Base-by-base conservation (phyloP, 1,284 basidiomycete genomes). In the Rhodotorula sp. region DNA sequence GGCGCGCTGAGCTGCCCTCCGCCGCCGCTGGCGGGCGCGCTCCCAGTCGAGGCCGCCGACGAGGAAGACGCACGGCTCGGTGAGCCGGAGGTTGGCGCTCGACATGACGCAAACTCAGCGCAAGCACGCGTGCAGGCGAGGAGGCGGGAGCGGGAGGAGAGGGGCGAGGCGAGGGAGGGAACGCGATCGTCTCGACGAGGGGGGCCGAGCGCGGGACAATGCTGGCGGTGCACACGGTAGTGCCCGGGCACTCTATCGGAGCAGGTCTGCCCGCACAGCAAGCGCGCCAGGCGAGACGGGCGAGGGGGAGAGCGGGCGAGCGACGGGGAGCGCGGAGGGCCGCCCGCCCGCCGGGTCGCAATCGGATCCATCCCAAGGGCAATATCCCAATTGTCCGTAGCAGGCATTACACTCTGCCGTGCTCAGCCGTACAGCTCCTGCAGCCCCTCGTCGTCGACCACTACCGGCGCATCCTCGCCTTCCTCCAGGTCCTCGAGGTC, bases 51-150 rank as follows among this genome's bases (percentile, higher is more conserved):
- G 69, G 5, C 71, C 66, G 34, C 84, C 84, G 66, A 88, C 86
- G 46, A 95, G 86, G 80, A 92, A 91, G 76, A 94, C 88, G 72
- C 91, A 90, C 13, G 90, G 88, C 81, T 94, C 92, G 0, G 90
- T 89, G 73, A 95, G 86, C 39, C 88, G 86, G 72, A 95, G 90
- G 62, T 82, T 84, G 25, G 70, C 70, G 62, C 32, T 63, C 39
- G 62, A 63, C 53, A 55, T 63, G 25, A 39, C 22, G 34, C 37
- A 39, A 13, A 3, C 17, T 29, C 9, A 7, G 12, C n/a, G 34
- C 10, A 27, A 8, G 12, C n/a, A 29, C 29, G 19, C 19, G 36
- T n/a, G n/a, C n/a, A n/a, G 50, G 36, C 12, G n/a, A n/a, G 19
- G 34, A 12, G 12, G 15, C 19, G 56, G 25, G 27, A 57, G 37